Evolutionary conservation across 345 rosid species (phyloP).

Genomic region (Arabidopsis suecica): DNA sequence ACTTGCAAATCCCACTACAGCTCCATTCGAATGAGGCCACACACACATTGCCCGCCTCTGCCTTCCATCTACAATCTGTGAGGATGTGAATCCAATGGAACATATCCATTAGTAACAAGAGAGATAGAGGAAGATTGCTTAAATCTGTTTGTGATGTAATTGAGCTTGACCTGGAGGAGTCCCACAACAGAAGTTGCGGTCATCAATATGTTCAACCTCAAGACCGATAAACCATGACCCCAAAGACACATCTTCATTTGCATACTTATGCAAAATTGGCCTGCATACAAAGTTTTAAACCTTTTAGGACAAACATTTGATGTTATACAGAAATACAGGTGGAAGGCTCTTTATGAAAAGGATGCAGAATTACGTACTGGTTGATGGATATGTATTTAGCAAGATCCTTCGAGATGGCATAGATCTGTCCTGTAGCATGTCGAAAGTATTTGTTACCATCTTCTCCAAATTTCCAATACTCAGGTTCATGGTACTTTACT

Average conservation of each 20-base stretch:
- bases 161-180: conserved; percentile 85
- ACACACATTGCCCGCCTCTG: conserved; percentile 88
- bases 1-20: conserved; percentile 98
- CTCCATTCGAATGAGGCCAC: conserved; percentile 97
- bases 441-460: conserved; percentile 95
- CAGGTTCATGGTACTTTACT: conserved; percentile 98
- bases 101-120: conserved; percentile 11
- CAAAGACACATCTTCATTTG: conserved; percentile 94
- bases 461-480: conserved; percentile 98
- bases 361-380: conserved; percentile 59
- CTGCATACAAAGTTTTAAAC: conserved; percentile 45
- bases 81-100: background rate
- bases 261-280: conserved; percentile 88
- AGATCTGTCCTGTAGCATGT: conserved; percentile 98
- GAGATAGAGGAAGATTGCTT: background rate
- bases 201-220: conserved; percentile 95
- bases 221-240: conserved; percentile 98
- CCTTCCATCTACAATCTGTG: conserved; percentile 97
- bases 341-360: background rate
- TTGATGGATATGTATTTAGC: conserved; percentile 84
- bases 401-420: conserved; percentile 94
- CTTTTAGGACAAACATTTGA: conserved; percentile 8
- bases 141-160: conserved; percentile 22
- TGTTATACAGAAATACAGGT: background rate
- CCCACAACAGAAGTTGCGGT: conserved; percentile 87